phyloP scores from a whole-genome alignment of 78 protist genomes.

The Polysphondylium violaceum region DNA sequence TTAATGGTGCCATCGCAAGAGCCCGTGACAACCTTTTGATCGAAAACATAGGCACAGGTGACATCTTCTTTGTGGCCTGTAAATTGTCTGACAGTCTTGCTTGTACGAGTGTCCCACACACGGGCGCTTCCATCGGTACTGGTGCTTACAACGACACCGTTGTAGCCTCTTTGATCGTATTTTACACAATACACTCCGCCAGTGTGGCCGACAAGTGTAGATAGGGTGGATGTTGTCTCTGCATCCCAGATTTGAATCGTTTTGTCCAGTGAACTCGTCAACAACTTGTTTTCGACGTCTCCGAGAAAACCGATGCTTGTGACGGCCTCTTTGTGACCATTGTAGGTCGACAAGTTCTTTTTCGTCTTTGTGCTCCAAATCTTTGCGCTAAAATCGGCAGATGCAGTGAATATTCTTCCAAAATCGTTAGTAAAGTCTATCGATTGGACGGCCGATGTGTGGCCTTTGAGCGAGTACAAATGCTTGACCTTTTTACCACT shows the following conservation, averaged over 20 bases:
- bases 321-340: constrained; percentile 30
- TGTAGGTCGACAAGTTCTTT: constrained; percentile 8
- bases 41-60: constrained; percentile 27
- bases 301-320: constrained; percentile 49
- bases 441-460: not conserved
- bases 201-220: constrained; percentile 21
- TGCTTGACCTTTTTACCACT: not conserved
- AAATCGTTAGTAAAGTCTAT: constrained; percentile 29
- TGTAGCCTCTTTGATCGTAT: not conserved
- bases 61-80: constrained; percentile 38
- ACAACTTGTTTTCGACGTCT: constrained; percentile 31
- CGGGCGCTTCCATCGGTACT: constrained; percentile 17
- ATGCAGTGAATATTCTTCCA: constrained; percentile 19
- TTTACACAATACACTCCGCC: constrained; percentile 25
- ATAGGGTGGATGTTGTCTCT: constrained; percentile 17
- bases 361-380: constrained; percentile 35
- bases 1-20: constrained; percentile 55
- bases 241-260: constrained; percentile 49
- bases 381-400: constrained; percentile 18
- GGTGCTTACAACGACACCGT: constrained; percentile 15
- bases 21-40: constrained; percentile 35
- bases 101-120: constrained; percentile 72
- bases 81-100: constrained; percentile 18
- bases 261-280: constrained; percentile 28
- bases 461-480: constrained; percentile 45